Evolutionary conservation across 108 stramenopile species (phyloP).

Genomic region (Nannochloropsis salina): DNA sequence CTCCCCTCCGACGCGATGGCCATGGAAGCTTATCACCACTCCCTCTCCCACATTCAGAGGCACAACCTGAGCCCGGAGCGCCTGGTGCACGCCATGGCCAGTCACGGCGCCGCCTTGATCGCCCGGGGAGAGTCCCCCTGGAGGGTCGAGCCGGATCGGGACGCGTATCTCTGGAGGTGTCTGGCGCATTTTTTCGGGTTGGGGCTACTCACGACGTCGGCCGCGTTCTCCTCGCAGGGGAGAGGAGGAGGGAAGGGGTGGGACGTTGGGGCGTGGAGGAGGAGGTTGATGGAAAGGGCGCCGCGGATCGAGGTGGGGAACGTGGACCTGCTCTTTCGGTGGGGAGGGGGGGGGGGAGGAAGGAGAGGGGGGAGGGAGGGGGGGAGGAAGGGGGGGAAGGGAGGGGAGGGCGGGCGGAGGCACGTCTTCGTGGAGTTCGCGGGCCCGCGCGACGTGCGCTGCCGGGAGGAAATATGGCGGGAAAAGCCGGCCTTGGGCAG

Average conservation of each 20-base stretch:
- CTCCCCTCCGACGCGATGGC: conserved; percentile 72
- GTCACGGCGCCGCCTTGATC: conserved; percentile 61
- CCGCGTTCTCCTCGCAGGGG: background rate
- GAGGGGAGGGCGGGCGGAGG: background rate
- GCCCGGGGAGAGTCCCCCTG: conserved; percentile 65
- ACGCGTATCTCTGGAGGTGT: conserved; percentile 65
- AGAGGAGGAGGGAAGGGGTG: conserved; percentile 31
- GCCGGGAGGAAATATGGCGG: conserved; percentile 20
- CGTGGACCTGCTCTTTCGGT: conserved; percentile 66
- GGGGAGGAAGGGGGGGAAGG: conserved; percentile 26
- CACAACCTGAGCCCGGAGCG: conserved; percentile 67
- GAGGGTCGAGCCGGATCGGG: conserved; percentile 60
- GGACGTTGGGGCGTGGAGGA: conserved; percentile 69
- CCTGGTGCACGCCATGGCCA: conserved; percentile 57
- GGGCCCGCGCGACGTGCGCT: conserved; percentile 29
- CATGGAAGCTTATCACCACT: conserved; percentile 65
- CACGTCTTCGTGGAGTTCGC: conserved; percentile 34
- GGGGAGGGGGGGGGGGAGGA: background rate
- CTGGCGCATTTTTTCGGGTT: conserved; percentile 84
- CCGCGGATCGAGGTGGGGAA: conserved; percentile 66
- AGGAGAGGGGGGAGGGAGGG: background rate
- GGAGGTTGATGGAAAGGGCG: conserved; percentile 51
- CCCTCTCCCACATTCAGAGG: conserved; percentile 60
- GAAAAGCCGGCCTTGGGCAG: conserved; percentile 19
- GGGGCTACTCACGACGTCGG: conserved; percentile 4